Evolutionary conservation across 2,329 filamentous ascomycete genomes (phyloP), one percentile per base, ranked within the genome.

Genomic region (Stemphylium beticola): DNA sequence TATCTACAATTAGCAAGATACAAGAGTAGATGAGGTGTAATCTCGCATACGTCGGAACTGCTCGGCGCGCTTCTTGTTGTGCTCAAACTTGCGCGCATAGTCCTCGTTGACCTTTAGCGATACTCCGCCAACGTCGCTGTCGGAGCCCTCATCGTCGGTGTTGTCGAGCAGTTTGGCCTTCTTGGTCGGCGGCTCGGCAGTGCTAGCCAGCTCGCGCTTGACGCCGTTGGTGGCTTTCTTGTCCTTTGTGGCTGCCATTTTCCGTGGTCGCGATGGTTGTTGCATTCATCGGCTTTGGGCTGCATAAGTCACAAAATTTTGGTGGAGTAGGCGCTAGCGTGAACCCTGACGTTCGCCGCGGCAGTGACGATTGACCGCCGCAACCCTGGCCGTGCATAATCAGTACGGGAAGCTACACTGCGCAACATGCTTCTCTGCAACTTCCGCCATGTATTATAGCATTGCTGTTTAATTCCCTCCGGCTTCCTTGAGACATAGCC

Each of bases 21-120:
- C 8, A 4, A 12, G 18, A 12, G 8, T 36, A 17, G 9, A 3
- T 15, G 11, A 2, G 15, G 3, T 29, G 6, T 3, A 8, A 17
- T 12, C 11, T 12, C 18, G 77, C 85, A 67, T 69, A 90, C 88
- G 75, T 70, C 85, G 83, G 14, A 92, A 88, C 60, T 87, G 80
- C 74, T 99, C 95, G 72, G 96, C 93, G 53, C 93, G 86, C 79
- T 96, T 96, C 81, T 98, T 97, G 79, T 99, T 99, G 78, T 98
- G 85, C 76, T 99, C 95, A 67, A 96, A 98, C 36, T 91, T 84
- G 64, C 85, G 86, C 38, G 95, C 95, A 75, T 88, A 99, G 47
- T 96, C 91, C 73, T 92, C 82, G 76, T 99, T 98, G 76, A 99
- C 88, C 73, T 90, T 92, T 74, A 98, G 66, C 41, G 66, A 61